Evolutionary conservation across 108 stramenopile genomes (phyloP).

Genomic region (Stephanodiscus minutulus): DNA sequence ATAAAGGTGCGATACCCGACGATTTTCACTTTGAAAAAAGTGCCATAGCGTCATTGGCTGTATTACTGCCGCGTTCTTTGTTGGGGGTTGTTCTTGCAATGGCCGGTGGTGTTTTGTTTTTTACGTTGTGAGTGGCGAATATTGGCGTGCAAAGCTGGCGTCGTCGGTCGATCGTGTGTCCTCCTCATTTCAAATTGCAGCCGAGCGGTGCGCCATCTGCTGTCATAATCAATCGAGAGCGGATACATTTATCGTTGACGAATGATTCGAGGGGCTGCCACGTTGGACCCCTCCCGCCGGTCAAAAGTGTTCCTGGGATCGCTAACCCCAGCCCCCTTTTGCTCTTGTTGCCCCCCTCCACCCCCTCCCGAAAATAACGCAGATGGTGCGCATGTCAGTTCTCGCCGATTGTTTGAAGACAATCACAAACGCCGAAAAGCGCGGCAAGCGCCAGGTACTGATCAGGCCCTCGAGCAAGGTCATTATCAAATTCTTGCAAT

Average conservation of each 20-base stretch:
- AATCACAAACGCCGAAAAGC: slow-evolving; percentile 99
- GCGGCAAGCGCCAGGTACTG: slow-evolving; percentile 98
- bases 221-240: too few relatives aligned
- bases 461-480: slow-evolving; percentile 99
- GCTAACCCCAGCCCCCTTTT: background rate
- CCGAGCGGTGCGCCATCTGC: too few relatives aligned
- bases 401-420: slow-evolving; percentile 99
- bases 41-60: background rate
- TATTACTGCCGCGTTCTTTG: background rate
- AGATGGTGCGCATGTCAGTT: slow-evolving; percentile 99
- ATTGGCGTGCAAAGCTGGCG: too few relatives aligned
- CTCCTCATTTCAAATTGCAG: background rate
- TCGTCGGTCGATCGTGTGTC: too few relatives aligned
- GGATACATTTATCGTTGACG: background rate
- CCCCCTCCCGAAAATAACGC: too few relatives aligned
- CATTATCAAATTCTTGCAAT: slow-evolving; percentile 98
- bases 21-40: background rate
- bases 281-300: background rate
- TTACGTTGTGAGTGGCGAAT: too few relatives aligned
- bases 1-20: background rate
- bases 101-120: background rate
- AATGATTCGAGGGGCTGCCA: background rate
- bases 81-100: background rate
- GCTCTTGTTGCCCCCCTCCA: background rate
- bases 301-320: too few relatives aligned